phyloP scores from a whole-genome alignment of 345 rosid species.

The Lepidium africanum region DNA sequence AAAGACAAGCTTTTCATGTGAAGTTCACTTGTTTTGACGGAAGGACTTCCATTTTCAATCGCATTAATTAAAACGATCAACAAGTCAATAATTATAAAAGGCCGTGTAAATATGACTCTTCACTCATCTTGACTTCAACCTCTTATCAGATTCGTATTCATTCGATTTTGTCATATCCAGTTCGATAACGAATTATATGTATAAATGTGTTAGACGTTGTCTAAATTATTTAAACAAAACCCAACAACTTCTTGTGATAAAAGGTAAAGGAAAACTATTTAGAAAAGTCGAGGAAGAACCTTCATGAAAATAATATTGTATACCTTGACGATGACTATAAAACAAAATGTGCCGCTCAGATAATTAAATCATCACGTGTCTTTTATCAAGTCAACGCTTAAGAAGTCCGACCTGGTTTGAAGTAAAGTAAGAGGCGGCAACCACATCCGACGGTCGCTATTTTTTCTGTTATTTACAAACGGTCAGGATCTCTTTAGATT shows the following conservation, averaged over 20 bases:
- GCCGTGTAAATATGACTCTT: neutral
- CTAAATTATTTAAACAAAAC: too few relatives aligned
- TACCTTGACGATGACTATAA: neutral
- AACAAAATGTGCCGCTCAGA: constrained; percentile 12
- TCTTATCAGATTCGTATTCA: neutral
- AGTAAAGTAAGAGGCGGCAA: neutral
- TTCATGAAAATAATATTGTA: neutral
- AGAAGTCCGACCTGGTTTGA: neutral
- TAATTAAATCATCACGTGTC: constrained; percentile 9
- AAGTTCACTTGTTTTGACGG: constrained; percentile 1
- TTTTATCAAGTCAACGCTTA: constrained; percentile 13
- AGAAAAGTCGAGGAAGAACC: too few relatives aligned
- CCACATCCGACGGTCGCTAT: constrained; percentile 1
- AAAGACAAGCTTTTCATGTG: neutral
- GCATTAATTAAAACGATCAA: constrained; percentile 7
- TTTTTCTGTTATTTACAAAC: neutral
- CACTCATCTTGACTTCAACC: neutral
- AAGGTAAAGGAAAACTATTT: too few relatives aligned
- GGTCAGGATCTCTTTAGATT: neutral
- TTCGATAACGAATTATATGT: too few relatives aligned
- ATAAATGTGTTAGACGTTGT: too few relatives aligned
- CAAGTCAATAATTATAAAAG: neutral
- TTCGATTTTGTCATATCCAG: neutral
- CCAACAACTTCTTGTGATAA: too few relatives aligned
- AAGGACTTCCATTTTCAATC: neutral